Evolutionary conservation across 1,284 basidiomycete species (phyloP).

Genomic region (Ceratobasidium sp.): DNA sequence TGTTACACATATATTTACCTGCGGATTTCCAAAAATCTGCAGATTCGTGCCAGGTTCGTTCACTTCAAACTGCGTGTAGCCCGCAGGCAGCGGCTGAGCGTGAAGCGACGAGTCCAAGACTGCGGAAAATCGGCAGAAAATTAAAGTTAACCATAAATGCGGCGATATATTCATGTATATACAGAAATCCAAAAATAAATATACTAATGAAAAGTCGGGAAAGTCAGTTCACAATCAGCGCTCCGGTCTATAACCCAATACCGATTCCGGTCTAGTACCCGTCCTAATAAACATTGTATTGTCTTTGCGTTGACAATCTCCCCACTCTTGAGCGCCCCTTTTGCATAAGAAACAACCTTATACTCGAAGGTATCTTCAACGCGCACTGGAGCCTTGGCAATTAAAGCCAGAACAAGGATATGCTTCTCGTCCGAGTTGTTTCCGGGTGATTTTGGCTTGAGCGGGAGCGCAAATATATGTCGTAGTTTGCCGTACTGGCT

Average conservation of each 20-base stretch:
- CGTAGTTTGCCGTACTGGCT: slow-evolving; percentile 47
- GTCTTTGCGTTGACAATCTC: slow-evolving; percentile 41
- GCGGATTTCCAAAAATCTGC: too few species aligned
- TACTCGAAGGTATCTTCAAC: slow-evolving; percentile 21
- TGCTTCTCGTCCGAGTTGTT: slow-evolving; percentile 42
- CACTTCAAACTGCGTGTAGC: too few species aligned
- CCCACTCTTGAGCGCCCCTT: neutral
- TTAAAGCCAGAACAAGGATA: slow-evolving; percentile 27
- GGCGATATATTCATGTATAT: neutral
- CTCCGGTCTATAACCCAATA: slow-evolving; percentile 49
- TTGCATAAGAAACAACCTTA: slow-evolving; percentile 18
- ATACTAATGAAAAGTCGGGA: slow-evolving; percentile 2
- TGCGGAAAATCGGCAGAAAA: neutral
- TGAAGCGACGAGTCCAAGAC: neutral
- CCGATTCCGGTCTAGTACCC: slow-evolving; percentile 42
- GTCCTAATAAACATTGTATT: slow-evolving; percentile 42
- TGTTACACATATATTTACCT: too few species aligned
- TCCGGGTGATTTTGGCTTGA: slow-evolving; percentile 42
- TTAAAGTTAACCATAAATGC: neutral
- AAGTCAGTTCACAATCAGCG: slow-evolving; percentile 19
- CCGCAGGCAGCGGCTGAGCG: too few species aligned
- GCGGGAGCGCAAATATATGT: slow-evolving; percentile 44
- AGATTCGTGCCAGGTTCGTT: too few species aligned
- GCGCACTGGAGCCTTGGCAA: slow-evolving; percentile 20
- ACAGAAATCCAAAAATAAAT: neutral